Evolutionary conservation across 176 grass and related monocot genomes (phyloP), one percentile per base, ranked within the genome.

Genomic region (Poa pratensis): DNA sequence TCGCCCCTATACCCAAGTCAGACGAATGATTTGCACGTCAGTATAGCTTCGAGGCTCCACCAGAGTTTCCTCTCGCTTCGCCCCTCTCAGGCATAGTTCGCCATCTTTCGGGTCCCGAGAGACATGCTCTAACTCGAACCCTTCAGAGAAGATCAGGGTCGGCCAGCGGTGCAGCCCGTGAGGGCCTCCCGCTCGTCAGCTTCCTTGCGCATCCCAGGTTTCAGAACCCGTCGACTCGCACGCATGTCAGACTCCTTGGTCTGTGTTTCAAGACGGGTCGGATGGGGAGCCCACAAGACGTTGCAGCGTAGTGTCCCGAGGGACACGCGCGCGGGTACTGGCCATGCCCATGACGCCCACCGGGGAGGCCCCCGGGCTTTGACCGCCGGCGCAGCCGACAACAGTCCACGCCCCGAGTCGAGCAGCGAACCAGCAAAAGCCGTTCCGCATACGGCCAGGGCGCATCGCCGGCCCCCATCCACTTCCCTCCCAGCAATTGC

Each of bases 1-100:
- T 94, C 76, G 89, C 92, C 89, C 89, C 89, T 94, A 94, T 91
- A 94, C 89, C 92, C 92, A 89, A 94, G 92, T 94, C 89, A 85
- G 92, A 94, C 83, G 89, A 94, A 89, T 80, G 86, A 94, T 89
- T 94, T 94, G 89, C 92, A 91, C 86, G 83, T 91, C 89, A 89
- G 86, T 89, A 91, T 94, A 86, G 84, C 89, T 91, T 84, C 80
- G 92, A 87, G 89, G 89, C 92, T 94, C 92, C 86, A 94, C 92
- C 83, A 91, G 85, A 93, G 84, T 93, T 93, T 93, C 91, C 85
- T 93, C 88, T 90, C 66, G 88, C 85, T 93, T 93, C 79, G 76
- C 87, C 84, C 83, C 76, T 69, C 87, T 90, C 76, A 87, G 80
- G 85, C 85, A 88, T 88, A 83, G 89, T 30, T 30, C 87, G 90